Evolutionary conservation across 2,329 filamentous ascomycete genomes (phyloP), one percentile per base, ranked within the genome.

Genomic region (Colletotrichum camelliae): DNA sequence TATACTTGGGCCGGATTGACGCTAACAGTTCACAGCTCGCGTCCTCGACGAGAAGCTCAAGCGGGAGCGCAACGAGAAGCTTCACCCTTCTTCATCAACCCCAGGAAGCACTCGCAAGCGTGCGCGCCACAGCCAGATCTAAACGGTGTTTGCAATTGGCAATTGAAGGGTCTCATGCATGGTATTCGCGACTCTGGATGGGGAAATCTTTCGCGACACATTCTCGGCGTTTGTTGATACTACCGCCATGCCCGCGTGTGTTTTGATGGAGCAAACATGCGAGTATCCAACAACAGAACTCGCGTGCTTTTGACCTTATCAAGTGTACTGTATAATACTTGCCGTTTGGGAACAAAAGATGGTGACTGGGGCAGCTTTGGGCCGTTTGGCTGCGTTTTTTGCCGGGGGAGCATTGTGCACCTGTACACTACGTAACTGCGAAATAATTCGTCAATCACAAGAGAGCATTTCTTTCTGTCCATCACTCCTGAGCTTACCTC

Each of bases 41-140:
- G 91, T 93, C 24, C 84, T 93, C 82, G 91, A 93, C 86, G 89
- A 93, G 82, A 93, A 93, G 84, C 89, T 93, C 87, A 92, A 91
- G 87, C 86, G 90, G 79, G 91, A 93, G 81, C 88, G 87, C 80
- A 90, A 87, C 84, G 89, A 91, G 67, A 92, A 92, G 84, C 86
- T 91, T 84, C 89, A 91, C 70, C 88, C 90, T 8, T 78, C 81
- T 0, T 81, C 85, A 1, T 69, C 74, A 6, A 83, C 82, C 5
- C 79, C 83, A 5, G 83, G 85, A 79, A 91, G 89, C 80, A 88
- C 83, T 9, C 89, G 91, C 81, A 93, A 93, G 83, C 87, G 91
- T 35, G 84, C 89, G 5, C 86, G 91, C 16, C 89, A 90, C 83
- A 91, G 89, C 84, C 73, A 75, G 35, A 65, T 75, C 24, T 75